Conservation (phyloP, 2,329 filamentous ascomycete genomes). For the Arachnomyces sp. region DNA sequence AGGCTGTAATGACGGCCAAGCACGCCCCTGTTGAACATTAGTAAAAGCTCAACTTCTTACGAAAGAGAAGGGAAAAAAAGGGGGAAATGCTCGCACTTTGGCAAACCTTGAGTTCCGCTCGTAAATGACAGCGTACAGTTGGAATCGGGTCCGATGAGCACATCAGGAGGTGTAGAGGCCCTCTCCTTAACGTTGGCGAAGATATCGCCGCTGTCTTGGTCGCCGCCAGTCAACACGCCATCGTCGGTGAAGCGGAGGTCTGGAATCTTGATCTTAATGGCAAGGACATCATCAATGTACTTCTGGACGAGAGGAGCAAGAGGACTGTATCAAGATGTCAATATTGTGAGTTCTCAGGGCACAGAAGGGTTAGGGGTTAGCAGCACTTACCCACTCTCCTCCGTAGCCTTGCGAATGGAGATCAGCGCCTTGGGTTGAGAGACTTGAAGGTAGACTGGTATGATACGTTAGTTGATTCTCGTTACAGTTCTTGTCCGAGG, state of each 20-base stretch:
- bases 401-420: slow-evolving; percentile 61
- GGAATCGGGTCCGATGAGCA: slow-evolving; percentile 78
- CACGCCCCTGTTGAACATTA: slow-evolving; percentile 48
- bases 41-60: too few species aligned
- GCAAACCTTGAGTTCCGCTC: slow-evolving; percentile 62
- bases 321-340: too few species aligned
- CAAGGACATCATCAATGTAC: slow-evolving; percentile 58
- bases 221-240: slow-evolving; percentile 61
- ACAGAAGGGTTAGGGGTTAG: slow-evolving; percentile 41
- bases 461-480: neutral
- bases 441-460: slow-evolving; percentile 62
- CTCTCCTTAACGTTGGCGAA: slow-evolving; percentile 42
- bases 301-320: too few species aligned
- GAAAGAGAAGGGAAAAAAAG: too few species aligned
- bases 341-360: too few species aligned
- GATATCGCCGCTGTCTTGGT: slow-evolving; percentile 56
- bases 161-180: slow-evolving; percentile 53
- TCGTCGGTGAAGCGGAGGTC: slow-evolving; percentile 62
- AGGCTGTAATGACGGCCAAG: slow-evolving; percentile 76
- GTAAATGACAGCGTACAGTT: slow-evolving; percentile 67
- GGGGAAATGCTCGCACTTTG: slow-evolving; percentile 43
- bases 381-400: slow-evolving; percentile 50
- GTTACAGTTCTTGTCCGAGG: neutral
- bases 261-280: slow-evolving; percentile 65
- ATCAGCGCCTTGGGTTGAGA: slow-evolving; percentile 64